Evolutionary conservation across 2,329 filamentous ascomycete genomes (phyloP).

Genomic region (Aciculosporium take): DNA sequence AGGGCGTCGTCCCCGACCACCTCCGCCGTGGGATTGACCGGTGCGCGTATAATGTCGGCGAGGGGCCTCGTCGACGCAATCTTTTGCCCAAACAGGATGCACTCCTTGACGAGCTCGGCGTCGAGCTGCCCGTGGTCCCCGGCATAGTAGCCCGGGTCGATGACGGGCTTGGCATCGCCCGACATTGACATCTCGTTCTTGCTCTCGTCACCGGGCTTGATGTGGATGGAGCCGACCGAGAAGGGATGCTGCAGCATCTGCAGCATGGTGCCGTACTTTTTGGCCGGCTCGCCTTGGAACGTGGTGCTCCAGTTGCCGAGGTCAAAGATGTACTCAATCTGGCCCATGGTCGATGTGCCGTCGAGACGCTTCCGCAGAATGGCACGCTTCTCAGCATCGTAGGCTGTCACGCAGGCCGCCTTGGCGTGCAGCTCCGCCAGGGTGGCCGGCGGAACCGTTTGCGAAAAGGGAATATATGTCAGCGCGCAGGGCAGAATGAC

Average conservation of each 20-base stretch:
- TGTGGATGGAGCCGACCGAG: constrained; percentile 32
- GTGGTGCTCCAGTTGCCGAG: constrained; percentile 31
- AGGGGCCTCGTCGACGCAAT: constrained; percentile 25
- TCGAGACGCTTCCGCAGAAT: constrained; percentile 21
- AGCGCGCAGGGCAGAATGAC: constrained; percentile 27
- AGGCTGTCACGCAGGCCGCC: constrained; percentile 10
- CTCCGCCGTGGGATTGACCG: constrained; percentile 12
- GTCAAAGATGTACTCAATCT: constrained; percentile 35
- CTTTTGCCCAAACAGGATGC: constrained; percentile 24
- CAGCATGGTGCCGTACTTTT: constrained; percentile 33
- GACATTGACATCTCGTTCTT: too few species aligned
- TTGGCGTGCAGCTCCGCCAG: constrained; percentile 12
- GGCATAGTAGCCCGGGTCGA: constrained; percentile 28
- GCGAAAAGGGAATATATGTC: constrained; percentile 26
- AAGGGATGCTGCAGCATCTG: constrained; percentile 39
- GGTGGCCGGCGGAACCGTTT: constrained; percentile 14
- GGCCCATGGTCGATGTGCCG: constrained; percentile 21
- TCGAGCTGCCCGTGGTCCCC: constrained; percentile 27
- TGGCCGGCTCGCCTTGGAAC: constrained; percentile 20
- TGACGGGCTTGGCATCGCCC: constrained; percentile 18
- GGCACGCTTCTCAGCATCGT: constrained; percentile 12
- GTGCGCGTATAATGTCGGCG: constrained; percentile 20
- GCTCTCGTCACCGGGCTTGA: constrained; percentile 13
- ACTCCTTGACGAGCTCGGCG: constrained; percentile 26
- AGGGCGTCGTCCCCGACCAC: constrained; percentile 8